Evolutionary conservation across 177 flowering plant species (phyloP).

Genomic region (Vitis hybrid): DNA sequence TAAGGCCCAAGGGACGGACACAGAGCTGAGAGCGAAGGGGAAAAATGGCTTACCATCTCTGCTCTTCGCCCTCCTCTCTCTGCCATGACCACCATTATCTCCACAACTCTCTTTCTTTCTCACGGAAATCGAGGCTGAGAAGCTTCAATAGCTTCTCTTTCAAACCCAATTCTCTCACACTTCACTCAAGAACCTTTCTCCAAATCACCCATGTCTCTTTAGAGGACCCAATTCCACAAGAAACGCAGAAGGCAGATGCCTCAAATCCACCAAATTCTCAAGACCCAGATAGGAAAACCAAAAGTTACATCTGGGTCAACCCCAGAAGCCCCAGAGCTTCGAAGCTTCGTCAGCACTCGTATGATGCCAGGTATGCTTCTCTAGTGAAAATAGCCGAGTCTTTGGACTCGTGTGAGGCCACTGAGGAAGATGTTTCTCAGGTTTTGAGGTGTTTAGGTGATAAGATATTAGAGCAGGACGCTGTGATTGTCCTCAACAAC

Average conservation of each 20-base stretch:
- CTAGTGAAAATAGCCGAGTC: conserved; percentile 50
- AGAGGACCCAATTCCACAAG: conserved; percentile 30
- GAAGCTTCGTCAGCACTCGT: conserved; percentile 44
- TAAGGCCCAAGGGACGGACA: not conserved
- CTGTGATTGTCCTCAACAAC: conserved; percentile 68
- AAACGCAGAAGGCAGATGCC: conserved; percentile 9
- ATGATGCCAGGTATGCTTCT: conserved; percentile 62
- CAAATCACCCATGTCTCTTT: conserved; percentile 29
- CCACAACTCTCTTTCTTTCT: conserved; percentile 30
- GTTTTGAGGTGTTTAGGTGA: conserved; percentile 46
- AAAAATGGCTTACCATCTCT: conserved; percentile 50
- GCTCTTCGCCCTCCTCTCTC: conserved; percentile 36
- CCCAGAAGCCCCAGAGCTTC: conserved; percentile 78
- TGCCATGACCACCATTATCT: conserved; percentile 29
- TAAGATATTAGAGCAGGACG: conserved; percentile 62
- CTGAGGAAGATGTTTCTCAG: conserved; percentile 39
- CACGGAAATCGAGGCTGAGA: conserved; percentile 15
- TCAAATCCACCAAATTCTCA: conserved; percentile 9
- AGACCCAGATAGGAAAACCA: conserved; percentile 31
- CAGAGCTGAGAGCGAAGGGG: not conserved
- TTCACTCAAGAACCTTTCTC: conserved; percentile 17
- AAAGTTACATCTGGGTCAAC: conserved; percentile 74
- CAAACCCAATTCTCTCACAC: conserved; percentile 17
- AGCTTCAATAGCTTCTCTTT: conserved; percentile 7
- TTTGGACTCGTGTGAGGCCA: conserved; percentile 51